A percentile compares a stretch with the other conserved stretches of the same genome.
phyloP scores from a whole-genome alignment of 2,329 filamentous ascomycete genomes.

The Cladophialophora psammophila region DNA sequence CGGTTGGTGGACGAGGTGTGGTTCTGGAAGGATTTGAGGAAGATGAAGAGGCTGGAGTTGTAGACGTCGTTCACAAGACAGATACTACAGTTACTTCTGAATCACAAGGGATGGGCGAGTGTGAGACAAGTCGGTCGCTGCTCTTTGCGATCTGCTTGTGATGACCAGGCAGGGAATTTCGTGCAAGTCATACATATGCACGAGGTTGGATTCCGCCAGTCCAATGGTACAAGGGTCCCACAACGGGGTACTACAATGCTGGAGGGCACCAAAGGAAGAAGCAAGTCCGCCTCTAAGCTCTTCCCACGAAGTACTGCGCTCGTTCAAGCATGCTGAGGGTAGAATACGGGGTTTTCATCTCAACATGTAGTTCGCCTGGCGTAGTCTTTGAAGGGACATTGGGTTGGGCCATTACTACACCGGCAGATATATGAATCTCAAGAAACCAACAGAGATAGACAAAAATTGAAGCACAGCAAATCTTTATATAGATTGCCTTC shows the following conservation, averaged over 20 bases:
- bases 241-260: too few relatives aligned
- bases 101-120: too few relatives aligned
- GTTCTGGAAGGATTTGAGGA: constrained; percentile 41
- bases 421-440: neutral
- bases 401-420: neutral
- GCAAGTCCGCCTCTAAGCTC: neutral
- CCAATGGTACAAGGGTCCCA: too few relatives aligned
- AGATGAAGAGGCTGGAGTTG: constrained; percentile 18
- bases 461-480: neutral
- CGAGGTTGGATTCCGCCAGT: too few relatives aligned
- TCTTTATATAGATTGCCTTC: neutral
- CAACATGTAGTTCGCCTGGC: too few relatives aligned
- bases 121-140: too few relatives aligned
- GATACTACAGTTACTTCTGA: too few relatives aligned
- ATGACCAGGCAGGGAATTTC: too few relatives aligned
- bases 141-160: too few relatives aligned
- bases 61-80: too few relatives aligned
- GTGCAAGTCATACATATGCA: too few relatives aligned
- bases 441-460: neutral
- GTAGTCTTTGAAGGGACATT: neutral
- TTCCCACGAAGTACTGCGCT: neutral
- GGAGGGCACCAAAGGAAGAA: neutral
- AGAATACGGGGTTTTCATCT: too few relatives aligned
- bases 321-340: neutral
- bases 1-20: constrained; percentile 51